Evolutionary conservation across 1,139 yeast genomes (phyloP), one percentile per base, ranked within the genome.

Genomic region (Nakaseomyces kungkrabaensis): DNA sequence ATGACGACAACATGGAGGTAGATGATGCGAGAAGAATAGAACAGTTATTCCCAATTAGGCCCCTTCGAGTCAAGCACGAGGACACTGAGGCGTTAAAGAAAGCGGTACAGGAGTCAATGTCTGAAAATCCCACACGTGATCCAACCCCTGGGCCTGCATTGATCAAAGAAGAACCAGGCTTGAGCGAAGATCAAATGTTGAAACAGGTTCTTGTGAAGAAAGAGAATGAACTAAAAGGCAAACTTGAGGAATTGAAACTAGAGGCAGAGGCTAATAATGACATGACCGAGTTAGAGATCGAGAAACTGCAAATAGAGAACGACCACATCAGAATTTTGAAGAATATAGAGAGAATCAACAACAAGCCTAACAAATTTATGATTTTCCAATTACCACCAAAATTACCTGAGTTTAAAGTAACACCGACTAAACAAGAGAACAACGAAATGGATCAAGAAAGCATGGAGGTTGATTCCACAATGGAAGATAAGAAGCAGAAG

Each of bases 351-450:
- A 66, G 61, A 29, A 60, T 72, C 24, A 72, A 68, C 48, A 63
- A 68, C 46, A 56, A 63, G 32, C 63, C 72, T 31, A 72, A 73
- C 44, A 66, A 69, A 53, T 70, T 77, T 52, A 68, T 83, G 53
- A 72, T 86, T 48, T 69, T 88, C 58, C 96, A 89, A 62, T 69
- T 89, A 52, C 96, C 96, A 5, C 75, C 78, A 38, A 67, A 76
- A 13, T 67, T 85, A 50, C 96, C 96, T 0, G 56, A 68, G 9
- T 81, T 82, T 53, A 66, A 67, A 48, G 57, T 54, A n/a, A 37
- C 54, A 36, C 32, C 55, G 34, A 54, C 58, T 37, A 58, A 54
- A 42, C 49, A 57, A 24, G 60, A 54, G 26, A 57, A 36, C 11
- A 56, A 51, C 53, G 50, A 2, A 56, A 53, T 1, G 50, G 49